Evolutionary conservation across 2,329 filamentous ascomycete genomes (phyloP), one percentile per base, ranked within the genome.

Genomic region (Phaeosphaeriaceae sp.): DNA sequence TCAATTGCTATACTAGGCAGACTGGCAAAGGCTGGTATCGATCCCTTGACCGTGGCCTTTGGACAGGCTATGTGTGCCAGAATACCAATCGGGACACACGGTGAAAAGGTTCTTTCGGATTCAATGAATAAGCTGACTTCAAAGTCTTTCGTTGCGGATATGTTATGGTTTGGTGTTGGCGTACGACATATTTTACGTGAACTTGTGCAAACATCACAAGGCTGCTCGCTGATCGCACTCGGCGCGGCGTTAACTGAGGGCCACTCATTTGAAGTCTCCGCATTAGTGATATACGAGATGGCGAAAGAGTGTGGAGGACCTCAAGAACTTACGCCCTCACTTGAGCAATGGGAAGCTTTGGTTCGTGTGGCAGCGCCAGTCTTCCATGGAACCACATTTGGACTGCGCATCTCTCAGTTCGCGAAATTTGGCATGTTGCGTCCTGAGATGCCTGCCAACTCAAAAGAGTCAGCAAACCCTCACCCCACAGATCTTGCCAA

Each of bases 111-210:
- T 11, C 40, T 58, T 15, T 29, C 12, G 6, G 48, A 55, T 26
- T 37, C 51, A 2, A 55, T 58, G 48, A 21, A 17, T 8, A 44
- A 23, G 11, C 26, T 58, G 9, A 44, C 40, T 11, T 30, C 42
- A 13, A 46, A 38, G 20, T 48, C 48, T 5, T 23, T 36, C 23
- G 50, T 40, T 32, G 48, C 36, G 3, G 36, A 53, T 9, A 23
- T 52, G 11, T 37, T 58, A 3, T 58, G 48, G 46, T 52, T 58
- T 20, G 52, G 54, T 13, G 30, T 55, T 15, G 54, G 54, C 1
- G 33, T 58, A 21, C 41, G 41, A 17, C 52, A 58, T 38, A 44
- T 58, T 18, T 30, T 55, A 4, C 45, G 48, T 13, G 42, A 43
- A 3, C 33, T 58, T 4, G 44, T 49, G 8, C 46, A 52, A 33